A percentile compares a stretch with the other conserved stretches of the same genome.
These are phyloP conservation scores for Neonectria neomacrospora DNA, from an alignment of 2,329 filamentous ascomycete genomes.

Conservation along the genomic window DNA sequence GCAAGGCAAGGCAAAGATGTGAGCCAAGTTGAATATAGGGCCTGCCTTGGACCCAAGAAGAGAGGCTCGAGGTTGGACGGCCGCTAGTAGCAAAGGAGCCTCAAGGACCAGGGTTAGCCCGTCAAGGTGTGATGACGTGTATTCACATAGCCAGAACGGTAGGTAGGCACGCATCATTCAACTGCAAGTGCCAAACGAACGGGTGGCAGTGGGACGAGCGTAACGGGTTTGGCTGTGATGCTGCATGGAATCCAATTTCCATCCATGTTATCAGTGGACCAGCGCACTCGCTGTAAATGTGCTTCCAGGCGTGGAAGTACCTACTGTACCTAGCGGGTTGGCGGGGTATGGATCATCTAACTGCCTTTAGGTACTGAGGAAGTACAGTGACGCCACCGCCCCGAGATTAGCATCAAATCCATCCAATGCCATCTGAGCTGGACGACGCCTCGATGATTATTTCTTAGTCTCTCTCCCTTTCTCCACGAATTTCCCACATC, in stretches of 20 bases:
- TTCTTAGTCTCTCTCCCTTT: conserved; percentile 4
- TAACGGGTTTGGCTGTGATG: background rate
- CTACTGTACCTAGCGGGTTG: too few species aligned
- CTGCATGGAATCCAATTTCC: background rate
- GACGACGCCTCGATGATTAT: conserved; percentile 2
- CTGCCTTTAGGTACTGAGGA: background rate
- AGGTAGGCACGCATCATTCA: background rate
- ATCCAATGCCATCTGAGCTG: background rate
- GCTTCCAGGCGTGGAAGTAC: background rate
- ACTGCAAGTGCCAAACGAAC: background rate
- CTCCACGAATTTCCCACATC: background rate
- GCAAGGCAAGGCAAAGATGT: background rate
- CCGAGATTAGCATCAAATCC: conserved; percentile 10
- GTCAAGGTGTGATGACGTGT: background rate
- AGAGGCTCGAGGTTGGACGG: background rate
- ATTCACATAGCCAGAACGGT: background rate
- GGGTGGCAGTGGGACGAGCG: background rate
- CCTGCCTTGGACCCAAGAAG: too few species aligned
- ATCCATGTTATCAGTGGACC: background rate
- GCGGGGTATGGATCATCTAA: too few species aligned
- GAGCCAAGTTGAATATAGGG: background rate
- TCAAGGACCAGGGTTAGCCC: background rate
- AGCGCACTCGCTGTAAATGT: background rate
- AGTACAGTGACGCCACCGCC: conserved; percentile 4
- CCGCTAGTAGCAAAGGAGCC: conserved; percentile 2